These are phyloP conservation scores for Acanthamoeba castellanii DNA, from an alignment of 208 protist genomes.

Conservation along the genomic window DNA sequence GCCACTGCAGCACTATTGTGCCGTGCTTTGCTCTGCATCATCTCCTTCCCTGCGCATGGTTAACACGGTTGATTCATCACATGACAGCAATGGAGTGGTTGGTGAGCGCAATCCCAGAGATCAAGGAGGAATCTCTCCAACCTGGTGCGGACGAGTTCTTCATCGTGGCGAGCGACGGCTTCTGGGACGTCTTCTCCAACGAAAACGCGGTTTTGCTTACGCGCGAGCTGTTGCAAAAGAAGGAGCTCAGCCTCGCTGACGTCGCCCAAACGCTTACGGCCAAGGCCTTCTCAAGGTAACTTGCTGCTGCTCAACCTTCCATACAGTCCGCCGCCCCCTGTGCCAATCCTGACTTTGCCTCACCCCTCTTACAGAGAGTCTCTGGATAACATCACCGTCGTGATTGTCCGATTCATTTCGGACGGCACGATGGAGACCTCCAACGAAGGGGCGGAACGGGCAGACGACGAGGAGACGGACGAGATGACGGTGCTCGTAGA, in stretches of 20 bases:
- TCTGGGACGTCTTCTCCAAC: constrained; percentile 75
- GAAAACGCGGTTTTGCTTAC: constrained; percentile 66
- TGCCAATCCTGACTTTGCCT: background rate
- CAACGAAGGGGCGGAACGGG: background rate
- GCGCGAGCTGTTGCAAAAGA: constrained; percentile 59
- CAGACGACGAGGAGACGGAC: background rate
- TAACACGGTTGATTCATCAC: background rate
- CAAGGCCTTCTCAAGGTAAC: constrained; percentile 63
- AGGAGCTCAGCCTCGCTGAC: constrained; percentile 52
- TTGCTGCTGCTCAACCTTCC: background rate
- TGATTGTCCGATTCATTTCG: constrained; percentile 46
- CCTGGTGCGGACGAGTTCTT: constrained; percentile 66
- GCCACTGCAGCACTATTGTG: background rate
- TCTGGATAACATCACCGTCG: constrained; percentile 71
- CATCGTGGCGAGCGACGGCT: constrained; percentile 72
- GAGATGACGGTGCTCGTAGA: background rate
- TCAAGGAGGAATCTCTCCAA: constrained; percentile 40
- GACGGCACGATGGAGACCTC: background rate
- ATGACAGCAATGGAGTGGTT: constrained; percentile 49
- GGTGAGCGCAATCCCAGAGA: constrained; percentile 49
- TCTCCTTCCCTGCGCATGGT: background rate
- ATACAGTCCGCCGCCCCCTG: background rate
- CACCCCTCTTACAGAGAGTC: constrained; percentile 19
- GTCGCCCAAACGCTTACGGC: constrained; percentile 36
- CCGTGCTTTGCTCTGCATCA: background rate